phyloP scores from a whole-genome alignment of 345 rosid genomes.

The Salix viminalis region DNA sequence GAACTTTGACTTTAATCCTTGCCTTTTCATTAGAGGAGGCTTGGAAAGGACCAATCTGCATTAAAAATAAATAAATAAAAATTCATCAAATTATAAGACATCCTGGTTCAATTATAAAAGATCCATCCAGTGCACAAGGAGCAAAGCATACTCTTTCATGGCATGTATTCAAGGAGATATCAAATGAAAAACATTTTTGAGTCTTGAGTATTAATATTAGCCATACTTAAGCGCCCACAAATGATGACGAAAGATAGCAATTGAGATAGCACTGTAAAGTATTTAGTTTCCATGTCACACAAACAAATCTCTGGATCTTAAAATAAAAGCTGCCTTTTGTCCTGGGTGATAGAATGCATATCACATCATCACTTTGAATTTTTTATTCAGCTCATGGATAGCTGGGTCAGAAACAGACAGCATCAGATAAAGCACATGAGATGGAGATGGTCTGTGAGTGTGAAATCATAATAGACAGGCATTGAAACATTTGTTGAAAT shows the following conservation, averaged over 20 bases:
- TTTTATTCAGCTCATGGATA: not conserved
- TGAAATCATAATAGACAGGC: not conserved
- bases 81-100: conserved; percentile 1
- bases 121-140: not conserved
- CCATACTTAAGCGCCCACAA: not conserved
- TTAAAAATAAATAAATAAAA: not conserved
- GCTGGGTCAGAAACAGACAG: too few species aligned
- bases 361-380: not conserved
- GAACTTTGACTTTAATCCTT: conserved; percentile 60
- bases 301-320: not conserved
- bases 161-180: too few species aligned
- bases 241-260: not conserved
- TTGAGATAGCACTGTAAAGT: not conserved
- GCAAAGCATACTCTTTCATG: not conserved
- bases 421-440: not conserved
- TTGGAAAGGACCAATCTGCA: conserved; percentile 73
- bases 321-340: not conserved
- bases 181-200: not conserved
- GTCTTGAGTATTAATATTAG: too few species aligned
- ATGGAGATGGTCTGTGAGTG: not conserved
- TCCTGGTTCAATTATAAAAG: conserved; percentile 2
- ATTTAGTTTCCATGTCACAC: not conserved
- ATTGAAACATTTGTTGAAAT: not conserved
- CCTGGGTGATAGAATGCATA: not conserved
- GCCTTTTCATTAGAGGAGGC: conserved; percentile 41